Evolutionary conservation across 2,329 filamentous ascomycete species (phyloP), one percentile per base, ranked within the genome.

Genomic region (Penicillium concentricum): DNA sequence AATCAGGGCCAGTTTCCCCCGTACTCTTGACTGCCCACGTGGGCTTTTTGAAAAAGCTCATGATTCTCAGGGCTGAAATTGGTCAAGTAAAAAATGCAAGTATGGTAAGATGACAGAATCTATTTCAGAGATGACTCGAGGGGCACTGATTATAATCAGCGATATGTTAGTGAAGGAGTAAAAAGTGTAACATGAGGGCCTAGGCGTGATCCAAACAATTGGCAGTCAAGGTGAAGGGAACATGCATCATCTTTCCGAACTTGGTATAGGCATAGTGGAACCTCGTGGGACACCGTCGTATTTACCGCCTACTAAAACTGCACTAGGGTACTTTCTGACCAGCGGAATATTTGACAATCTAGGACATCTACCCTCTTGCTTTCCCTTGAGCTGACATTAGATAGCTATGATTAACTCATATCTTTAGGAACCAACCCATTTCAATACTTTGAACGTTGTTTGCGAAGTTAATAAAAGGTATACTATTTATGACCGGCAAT

Each of bases 41-140:
- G 45, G 82, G 79, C 61, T 81, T 83, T 49, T 81, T 84, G 72
- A 86, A 86, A 18, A 84, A 76, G 38, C 77, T 76, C 74, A 74
- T 51, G 13, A 24, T 20, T 32, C 18, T 24, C 16, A 6, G 22
- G 10, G 4, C 26, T 26, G 26, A 12, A 16, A 28, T 42, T 32
- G 18, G 13, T 24, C 2, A 20, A 28, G 48, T 26, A 26, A 44
- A 44, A n/a, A n/a, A n/a, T 15, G 9, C 37, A 32, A 51, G 37
- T 42, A 39, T 30, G 4, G 38, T 34, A 32, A 9, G 28, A 20
- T 26, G 38, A n/a, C 28, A 2, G 16, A 20, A 34, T 24, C 12
- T 39, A 24, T 34, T 35, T 30, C 18, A 13, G 10, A 26, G 8
- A 16, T 51, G 38, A 3, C 15, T 20, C 8, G 20, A 5, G 16